Conservation (phyloP, 495 filamentous ascomycete species). For the Xanthoparmelia taractica region DNA sequence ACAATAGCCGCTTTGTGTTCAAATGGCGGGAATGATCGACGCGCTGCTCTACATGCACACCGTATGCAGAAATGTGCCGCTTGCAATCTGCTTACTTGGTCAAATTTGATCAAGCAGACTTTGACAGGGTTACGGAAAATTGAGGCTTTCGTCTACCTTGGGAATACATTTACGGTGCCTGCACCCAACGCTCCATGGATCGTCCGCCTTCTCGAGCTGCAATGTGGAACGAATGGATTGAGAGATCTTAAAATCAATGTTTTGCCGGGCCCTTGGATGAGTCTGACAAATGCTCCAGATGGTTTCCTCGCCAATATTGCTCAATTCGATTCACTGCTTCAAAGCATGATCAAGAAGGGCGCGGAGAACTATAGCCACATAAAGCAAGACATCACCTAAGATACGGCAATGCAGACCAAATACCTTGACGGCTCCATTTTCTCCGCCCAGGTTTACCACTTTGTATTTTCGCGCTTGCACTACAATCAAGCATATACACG, state of each 20-base stretch:
- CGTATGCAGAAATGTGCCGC: constrained; percentile 17
- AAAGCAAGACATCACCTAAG: background rate
- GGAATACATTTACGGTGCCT: constrained; percentile 1
- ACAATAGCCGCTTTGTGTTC: constrained; percentile 10
- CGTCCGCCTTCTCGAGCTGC: constrained; percentile 16
- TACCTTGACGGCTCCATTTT: background rate
- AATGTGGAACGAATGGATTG: constrained; percentile 19
- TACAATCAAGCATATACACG: background rate
- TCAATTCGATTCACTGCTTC: constrained; percentile 4
- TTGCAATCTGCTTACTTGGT: constrained; percentile 20
- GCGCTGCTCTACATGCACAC: constrained; percentile 16
- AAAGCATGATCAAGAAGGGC: constrained; percentile 5
- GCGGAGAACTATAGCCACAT: background rate
- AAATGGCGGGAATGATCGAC: background rate
- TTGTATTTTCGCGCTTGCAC: background rate
- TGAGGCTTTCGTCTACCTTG: constrained; percentile 18
- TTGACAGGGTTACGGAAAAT: constrained; percentile 18
- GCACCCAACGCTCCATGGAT: constrained; percentile 18
- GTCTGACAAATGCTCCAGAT: background rate
- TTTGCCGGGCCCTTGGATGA: constrained; percentile 2
- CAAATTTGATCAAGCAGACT: constrained; percentile 18
- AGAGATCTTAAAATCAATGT: constrained; percentile 18
- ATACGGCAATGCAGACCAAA: background rate
- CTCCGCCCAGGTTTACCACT: background rate
- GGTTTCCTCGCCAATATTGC: background rate